Percentiles rank a stretch among this genome's conserved stretches.
Evolutionary conservation across 108 stramenopile genomes (phyloP).

Genomic region (Stephanodiscus minutulus): DNA sequence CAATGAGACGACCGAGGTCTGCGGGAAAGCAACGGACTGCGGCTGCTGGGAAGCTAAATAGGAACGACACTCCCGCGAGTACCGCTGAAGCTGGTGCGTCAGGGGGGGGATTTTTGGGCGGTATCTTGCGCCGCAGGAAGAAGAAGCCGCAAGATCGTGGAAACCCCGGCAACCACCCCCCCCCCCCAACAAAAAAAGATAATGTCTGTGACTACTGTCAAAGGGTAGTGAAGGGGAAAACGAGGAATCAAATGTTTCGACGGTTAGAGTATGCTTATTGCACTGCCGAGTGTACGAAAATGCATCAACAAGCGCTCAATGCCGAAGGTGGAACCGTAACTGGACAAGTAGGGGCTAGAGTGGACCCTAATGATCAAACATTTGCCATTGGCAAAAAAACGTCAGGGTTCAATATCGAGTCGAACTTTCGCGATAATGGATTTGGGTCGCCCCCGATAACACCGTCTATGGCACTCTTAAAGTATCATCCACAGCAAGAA

Average conservation of each 20-base stretch:
- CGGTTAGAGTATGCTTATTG: conserved; percentile 35
- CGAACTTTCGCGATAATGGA: neutral
- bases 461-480: neutral
- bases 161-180: neutral
- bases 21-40: conserved; percentile 5
- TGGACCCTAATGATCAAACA: neutral
- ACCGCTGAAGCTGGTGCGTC: neutral
- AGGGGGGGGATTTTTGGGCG: too few relatives aligned
- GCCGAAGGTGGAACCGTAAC: conserved; percentile 22
- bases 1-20: conserved; percentile 5
- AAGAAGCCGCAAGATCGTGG: neutral
- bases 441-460: neutral
- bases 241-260: conserved; percentile 16
- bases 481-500: neutral
- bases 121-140: neutral
- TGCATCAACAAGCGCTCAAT: conserved; percentile 28
- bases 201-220: conserved; percentile 40
- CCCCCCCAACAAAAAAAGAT: neutral
- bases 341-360: neutral
- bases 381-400: neutral
- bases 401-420: neutral
- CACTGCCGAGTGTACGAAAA: conserved; percentile 19
- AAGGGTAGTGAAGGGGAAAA: neutral
- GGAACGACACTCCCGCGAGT: neutral
- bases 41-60: neutral